Conservation (phyloP, 2,329 filamentous ascomycete genomes). For the Talaromyces pinophilus region DNA sequence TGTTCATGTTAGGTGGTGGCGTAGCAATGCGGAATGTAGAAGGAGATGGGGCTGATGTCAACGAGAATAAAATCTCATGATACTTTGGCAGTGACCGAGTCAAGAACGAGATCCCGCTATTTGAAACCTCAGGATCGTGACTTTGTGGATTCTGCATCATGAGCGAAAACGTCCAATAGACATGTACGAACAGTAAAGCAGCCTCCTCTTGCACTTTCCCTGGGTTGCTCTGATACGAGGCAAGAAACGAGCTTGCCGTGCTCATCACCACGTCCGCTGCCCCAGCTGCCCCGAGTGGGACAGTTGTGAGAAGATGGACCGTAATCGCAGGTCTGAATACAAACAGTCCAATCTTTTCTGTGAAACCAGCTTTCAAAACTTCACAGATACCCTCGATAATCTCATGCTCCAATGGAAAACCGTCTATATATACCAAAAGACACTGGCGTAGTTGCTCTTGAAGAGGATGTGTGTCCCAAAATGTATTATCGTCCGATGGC, state of each 20-base stretch:
- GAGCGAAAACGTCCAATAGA: constrained; percentile 41
- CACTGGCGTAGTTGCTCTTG: constrained; percentile 44
- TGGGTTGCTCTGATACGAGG: constrained; percentile 43
- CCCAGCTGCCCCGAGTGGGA: constrained; percentile 42
- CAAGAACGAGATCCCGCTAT: constrained; percentile 50
- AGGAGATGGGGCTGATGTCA: constrained; percentile 31
- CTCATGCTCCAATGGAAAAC: constrained; percentile 43
- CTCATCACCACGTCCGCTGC: constrained; percentile 48
- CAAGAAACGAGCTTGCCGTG: constrained; percentile 49
- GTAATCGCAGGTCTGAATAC: constrained; percentile 46
- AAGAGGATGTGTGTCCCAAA: constrained; percentile 40
- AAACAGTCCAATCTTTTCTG: constrained; percentile 46
- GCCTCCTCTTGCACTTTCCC: constrained; percentile 38
- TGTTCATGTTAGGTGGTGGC: constrained; percentile 20
- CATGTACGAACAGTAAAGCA: constrained; percentile 40
- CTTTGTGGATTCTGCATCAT: constrained; percentile 38
- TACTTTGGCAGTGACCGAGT: constrained; percentile 47
- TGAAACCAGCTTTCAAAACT: constrained; percentile 49
- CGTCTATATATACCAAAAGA: constrained; percentile 43
- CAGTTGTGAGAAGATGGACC: constrained; percentile 44
- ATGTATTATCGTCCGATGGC: constrained; percentile 36
- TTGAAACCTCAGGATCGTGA: constrained; percentile 46
- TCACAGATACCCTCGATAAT: constrained; percentile 50
- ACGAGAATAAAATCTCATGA: constrained; percentile 39
- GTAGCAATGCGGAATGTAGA: constrained; percentile 10